Base-by-base conservation (phyloP, 148 eudicot genomes). In the Diospyros kaki region DNA sequence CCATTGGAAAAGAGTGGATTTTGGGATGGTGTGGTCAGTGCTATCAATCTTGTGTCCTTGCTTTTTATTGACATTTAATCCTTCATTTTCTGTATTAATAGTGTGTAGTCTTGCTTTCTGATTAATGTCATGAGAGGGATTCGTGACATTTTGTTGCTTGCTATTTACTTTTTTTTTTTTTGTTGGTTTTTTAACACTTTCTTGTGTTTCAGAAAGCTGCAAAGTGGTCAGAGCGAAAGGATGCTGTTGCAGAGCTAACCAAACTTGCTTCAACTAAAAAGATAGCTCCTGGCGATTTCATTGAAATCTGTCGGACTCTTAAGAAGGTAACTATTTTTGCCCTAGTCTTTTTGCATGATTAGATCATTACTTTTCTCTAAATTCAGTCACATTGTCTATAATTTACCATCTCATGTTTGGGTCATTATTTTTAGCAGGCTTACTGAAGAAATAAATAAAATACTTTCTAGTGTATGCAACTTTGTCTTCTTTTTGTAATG, bases 171-270 rank as follows among this genome's bases (percentile, higher is more conserved):
- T 28, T 28, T 28, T 28, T 0, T 28, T 28, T 28, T 28, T 28
- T 28, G 28, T 28, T n/a, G n/a, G n/a, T n/a, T 28, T 28, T 28
- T 28, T 28, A 8, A 15, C 9, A 71, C 46, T 72, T 68, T 17
- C 68, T 4, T 50, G 48, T 74, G 58, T 78, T 79, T 43, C 76
- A 96, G 99, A 96, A 96, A 96, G 99, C 99, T 81, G 71, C 91
- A 69, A 96, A 96, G 86, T 96, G 99, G 99, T 96, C 93, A 28
- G 99, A 96, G 75, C 83, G 99, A 56, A 96, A 96, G 82, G 99
- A 93, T 60, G 99, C 97, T 73, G 99, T 96, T 75, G 94, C 90
- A n/a, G 98, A 93, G 82, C 76, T 96, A 77, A 92, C 99, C 69
- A 96, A 93, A 78, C 99, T 96, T 77, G 98, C 99, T 39, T 96